Percentiles rank a stretch among this genome's conserved stretches.
Conservation (phyloP, 768 basidiomycete species). For the Podaxis mareebaensis region DNA sequence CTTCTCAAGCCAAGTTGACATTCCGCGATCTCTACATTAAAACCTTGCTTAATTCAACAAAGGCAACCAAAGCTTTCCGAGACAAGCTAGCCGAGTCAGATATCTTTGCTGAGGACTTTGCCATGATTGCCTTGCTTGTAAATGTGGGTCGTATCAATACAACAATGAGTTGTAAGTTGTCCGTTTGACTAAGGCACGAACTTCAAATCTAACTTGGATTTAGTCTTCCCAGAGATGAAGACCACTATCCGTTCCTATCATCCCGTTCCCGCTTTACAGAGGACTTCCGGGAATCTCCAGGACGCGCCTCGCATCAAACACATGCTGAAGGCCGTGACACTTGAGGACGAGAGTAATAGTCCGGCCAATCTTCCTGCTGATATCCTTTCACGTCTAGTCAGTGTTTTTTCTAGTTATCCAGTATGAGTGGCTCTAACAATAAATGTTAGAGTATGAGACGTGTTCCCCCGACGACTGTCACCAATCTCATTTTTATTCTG, state of each 20-base stretch:
- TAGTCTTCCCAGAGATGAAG: slow-evolving; percentile 81
- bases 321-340: slow-evolving; percentile 60
- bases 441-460: slow-evolving; percentile 41
- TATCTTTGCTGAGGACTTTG: slow-evolving; percentile 64
- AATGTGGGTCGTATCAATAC: slow-evolving; percentile 84
- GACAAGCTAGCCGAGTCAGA: slow-evolving; percentile 68
- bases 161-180: slow-evolving; percentile 74
- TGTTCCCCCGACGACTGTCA: slow-evolving; percentile 68
- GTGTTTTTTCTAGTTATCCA: slow-evolving; percentile 24
- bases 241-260: slow-evolving; percentile 78
- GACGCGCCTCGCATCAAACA: slow-evolving; percentile 81
- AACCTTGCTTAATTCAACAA: slow-evolving; percentile 55
- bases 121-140: slow-evolving; percentile 71
- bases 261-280: slow-evolving; percentile 71
- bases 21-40: slow-evolving; percentile 66
- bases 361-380: slow-evolving; percentile 57
- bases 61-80: slow-evolving; percentile 69
- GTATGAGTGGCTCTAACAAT: slow-evolving; percentile 16
- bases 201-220: slow-evolving; percentile 10
- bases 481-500: slow-evolving; percentile 71
- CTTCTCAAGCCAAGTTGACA: slow-evolving; percentile 34
- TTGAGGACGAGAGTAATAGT: slow-evolving; percentile 46
- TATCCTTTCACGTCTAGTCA: slow-evolving; percentile 53
- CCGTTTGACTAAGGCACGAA: slow-evolving; percentile 12
- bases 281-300: slow-evolving; percentile 68